phyloP scores from a whole-genome alignment of 345 rosid species.

The Moricandia moricandioides region DNA sequence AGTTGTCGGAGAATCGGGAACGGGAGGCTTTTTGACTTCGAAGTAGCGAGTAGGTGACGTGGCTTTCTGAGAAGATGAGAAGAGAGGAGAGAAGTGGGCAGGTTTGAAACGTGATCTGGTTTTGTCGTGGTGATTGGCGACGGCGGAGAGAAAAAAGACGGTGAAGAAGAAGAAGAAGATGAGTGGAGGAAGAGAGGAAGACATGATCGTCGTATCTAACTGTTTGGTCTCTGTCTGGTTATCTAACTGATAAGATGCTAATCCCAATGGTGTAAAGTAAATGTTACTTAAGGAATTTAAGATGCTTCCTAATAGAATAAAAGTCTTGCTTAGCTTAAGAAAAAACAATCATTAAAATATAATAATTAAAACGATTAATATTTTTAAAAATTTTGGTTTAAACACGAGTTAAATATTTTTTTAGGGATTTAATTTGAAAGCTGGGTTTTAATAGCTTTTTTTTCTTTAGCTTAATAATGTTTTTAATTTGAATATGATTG shows the following conservation, averaged over 20 bases:
- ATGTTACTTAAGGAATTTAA: neutral
- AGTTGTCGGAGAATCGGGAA: slow-evolving; percentile 34
- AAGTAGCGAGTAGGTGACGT: slow-evolving; percentile 61
- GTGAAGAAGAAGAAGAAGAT: slow-evolving; percentile 28
- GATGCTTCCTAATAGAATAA: neutral
- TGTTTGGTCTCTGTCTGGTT: slow-evolving; percentile 5
- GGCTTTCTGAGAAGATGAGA: slow-evolving; percentile 25
- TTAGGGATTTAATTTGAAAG: no score
- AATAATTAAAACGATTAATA: no score
- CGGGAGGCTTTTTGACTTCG: slow-evolving; percentile 68
- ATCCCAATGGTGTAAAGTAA: neutral
- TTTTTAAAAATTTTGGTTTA: no score
- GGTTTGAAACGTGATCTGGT: slow-evolving; percentile 40
- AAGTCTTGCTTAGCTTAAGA: no score
- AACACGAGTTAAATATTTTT: no score
- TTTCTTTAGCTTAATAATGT: no score
- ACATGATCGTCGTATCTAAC: slow-evolving; percentile 38
- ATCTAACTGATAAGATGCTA: neutral
- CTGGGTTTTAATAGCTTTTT: no score
- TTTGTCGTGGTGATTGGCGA: slow-evolving; percentile 42
- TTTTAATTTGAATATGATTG: no score
- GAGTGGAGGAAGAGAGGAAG: slow-evolving; percentile 36
- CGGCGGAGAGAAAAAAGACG: slow-evolving; percentile 32
- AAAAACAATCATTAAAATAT: no score
- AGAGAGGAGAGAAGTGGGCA: slow-evolving; percentile 32